These are phyloP conservation scores for Wallacemonas sp. DNA, from an alignment of 208 protist genomes.

Conservation along the genomic window DNA sequence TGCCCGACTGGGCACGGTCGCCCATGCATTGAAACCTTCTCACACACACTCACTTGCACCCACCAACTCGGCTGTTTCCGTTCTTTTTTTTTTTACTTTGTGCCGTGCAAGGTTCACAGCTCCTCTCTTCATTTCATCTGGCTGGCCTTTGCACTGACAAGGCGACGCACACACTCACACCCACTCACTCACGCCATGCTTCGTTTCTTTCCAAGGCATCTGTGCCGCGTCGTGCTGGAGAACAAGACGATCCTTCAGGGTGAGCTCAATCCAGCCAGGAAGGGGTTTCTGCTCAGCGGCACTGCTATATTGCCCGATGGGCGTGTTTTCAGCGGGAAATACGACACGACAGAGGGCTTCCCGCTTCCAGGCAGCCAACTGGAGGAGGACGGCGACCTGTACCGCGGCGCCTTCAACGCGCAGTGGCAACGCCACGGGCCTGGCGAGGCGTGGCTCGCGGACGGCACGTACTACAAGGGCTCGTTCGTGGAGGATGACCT, in stretches of 20 bases:
- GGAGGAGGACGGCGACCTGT: conserved; percentile 90
- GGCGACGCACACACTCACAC: background rate
- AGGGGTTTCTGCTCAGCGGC: conserved; percentile 59
- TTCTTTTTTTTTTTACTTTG: too few relatives aligned
- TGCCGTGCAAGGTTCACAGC: background rate
- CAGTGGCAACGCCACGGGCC: conserved; percentile 86
- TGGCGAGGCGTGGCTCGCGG: conserved; percentile 85
- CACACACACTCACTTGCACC: too few relatives aligned
- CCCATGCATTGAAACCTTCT: too few relatives aligned
- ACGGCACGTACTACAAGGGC: conserved; percentile 88
- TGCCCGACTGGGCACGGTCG: too few relatives aligned
- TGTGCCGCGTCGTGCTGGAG: conserved; percentile 53
- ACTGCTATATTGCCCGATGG: conserved; percentile 74
- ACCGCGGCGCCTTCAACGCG: conserved; percentile 82
- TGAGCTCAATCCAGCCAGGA: conserved; percentile 53
- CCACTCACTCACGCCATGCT: conserved; percentile 24
- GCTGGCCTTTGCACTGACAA: background rate
- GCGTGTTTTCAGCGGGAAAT: conserved; percentile 73
- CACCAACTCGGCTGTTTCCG: too few relatives aligned
- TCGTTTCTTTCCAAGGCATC: conserved; percentile 24
- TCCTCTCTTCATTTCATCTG: background rate
- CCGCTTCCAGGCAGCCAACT: conserved; percentile 76
- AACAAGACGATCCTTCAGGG: conserved; percentile 76
- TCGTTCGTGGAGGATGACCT: conserved; percentile 79
- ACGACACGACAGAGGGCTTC: conserved; percentile 60